Conservation (phyloP, 495 filamentous ascomycete species). For the Aspergillus taichungensis region DNA sequence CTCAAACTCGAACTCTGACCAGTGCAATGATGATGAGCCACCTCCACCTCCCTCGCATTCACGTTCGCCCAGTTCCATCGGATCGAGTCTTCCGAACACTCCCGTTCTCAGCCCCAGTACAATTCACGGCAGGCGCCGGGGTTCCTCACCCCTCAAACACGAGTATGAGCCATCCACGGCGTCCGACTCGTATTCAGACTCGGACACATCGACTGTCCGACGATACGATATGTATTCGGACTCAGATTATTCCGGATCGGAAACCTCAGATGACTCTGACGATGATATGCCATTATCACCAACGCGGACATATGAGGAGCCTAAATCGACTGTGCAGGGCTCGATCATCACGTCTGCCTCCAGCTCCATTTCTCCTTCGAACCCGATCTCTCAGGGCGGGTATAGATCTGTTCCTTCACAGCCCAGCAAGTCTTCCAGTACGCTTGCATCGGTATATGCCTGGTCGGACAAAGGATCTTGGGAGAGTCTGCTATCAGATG, state of each 20-base stretch:
- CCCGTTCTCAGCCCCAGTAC: conserved; percentile 39
- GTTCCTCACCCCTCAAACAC: conserved; percentile 93
- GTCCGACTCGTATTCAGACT: conserved; percentile 47
- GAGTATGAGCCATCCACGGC: conserved; percentile 91
- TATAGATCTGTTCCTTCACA: conserved; percentile 49
- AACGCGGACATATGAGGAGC: conserved; percentile 11
- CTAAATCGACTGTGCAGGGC: conserved; percentile 13
- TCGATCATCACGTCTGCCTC: conserved; percentile 32
- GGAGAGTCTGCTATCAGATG: conserved; percentile 66
- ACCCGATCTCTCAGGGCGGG: conserved; percentile 64
- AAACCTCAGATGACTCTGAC: conserved; percentile 48
- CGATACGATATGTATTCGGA: conserved; percentile 40
- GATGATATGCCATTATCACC: conserved; percentile 32
- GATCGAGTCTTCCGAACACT: conserved; percentile 40
- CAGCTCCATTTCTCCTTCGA: conserved; percentile 58
- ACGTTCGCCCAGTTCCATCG: conserved; percentile 37
- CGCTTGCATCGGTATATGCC: conserved; percentile 69
- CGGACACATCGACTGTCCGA: conserved; percentile 43
- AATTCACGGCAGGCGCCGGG: conserved; percentile 51
- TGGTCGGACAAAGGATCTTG: conserved; percentile 79
- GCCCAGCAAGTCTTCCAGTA: conserved; percentile 49
- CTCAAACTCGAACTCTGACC: conserved; percentile 20
- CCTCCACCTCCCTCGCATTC: conserved; percentile 47
- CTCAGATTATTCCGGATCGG: conserved; percentile 32
- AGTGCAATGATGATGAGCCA: conserved; percentile 27